Base-by-base conservation (phyloP, 306 rosid species). In the Acacia melanoxylon region DNA sequence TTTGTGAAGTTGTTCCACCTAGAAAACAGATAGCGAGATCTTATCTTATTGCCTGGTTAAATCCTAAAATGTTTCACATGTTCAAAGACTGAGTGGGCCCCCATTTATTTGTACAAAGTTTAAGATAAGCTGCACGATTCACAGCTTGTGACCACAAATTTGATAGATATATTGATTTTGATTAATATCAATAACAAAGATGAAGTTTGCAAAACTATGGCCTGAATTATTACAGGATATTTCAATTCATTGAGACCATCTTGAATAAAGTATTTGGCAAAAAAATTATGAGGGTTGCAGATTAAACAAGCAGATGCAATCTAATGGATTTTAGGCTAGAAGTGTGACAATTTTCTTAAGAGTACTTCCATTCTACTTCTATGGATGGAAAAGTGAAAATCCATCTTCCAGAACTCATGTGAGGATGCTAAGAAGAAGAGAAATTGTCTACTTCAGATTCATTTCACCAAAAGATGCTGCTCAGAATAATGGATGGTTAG, bases 1-100 rank as follows among this genome's bases (percentile, higher is more conserved):
- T 89, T 94, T 94, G 85, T 94, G 97, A 25, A 94, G 90, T 87
- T 94, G 98, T 83, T 94, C 98, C 86, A 94, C 97, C 98, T 94
- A 70, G 29, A 86, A 76, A 56, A 81, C 6, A 79, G 54, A 72
- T 27, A 68, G 63, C 25, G 51, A 79, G 76, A 68, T 74, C 46
- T 76, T 79, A 84, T 42, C 46, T 76, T 81, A 83, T 42, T n/a
- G 81, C 52, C 75, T 40, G 82, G 66, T 76, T 31, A 83, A 79
- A 72, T 27, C 75, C 79, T 72, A 25, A 70, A 63, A 77, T 54
- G 48, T 76, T 68, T 61, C 75, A 69, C 29, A 74, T 8, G 65
- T 58, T 58, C 27, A 22, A 22, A 22, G 65, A 58, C 31, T 5
- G n/a, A 10, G 31, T 58, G 65, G 31, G 14, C 29, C 63, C 29